Conservation (phyloP, 306 rosid species). For the Fagus sylvatica region DNA sequence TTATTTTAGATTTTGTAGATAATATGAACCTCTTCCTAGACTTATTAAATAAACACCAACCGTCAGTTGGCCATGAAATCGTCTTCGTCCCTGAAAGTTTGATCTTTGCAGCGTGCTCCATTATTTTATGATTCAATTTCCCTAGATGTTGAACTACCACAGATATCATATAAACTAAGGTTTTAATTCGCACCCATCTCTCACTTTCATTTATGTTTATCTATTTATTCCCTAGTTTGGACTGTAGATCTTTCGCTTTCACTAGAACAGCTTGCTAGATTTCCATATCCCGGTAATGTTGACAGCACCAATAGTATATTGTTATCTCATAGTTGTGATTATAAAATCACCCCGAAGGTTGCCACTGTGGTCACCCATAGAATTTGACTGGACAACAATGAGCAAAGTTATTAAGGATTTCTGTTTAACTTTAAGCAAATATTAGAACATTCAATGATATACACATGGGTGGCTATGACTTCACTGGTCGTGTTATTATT, state of each 20-base stretch:
- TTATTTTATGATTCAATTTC: too few relatives aligned
- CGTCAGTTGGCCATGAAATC: too few relatives aligned
- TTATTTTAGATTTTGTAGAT: not conserved
- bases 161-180: not conserved
- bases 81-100: too few relatives aligned
- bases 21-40: not conserved
- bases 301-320: conserved; percentile 36
- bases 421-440: not conserved
- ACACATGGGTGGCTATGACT: not conserved
- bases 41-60: too few relatives aligned
- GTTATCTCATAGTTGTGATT: conserved; percentile 21
- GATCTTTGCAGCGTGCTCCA: too few relatives aligned
- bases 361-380: not conserved
- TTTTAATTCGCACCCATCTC: not conserved
- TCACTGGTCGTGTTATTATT: not conserved
- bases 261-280: conserved; percentile 32
- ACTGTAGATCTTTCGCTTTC: conserved; percentile 40
- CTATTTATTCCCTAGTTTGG: not conserved
- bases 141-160: not conserved
- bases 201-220: conserved; percentile 21
- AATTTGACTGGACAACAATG: not conserved
- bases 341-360: conserved; percentile 7
- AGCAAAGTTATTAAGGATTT: not conserved
- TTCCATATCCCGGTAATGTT: conserved; percentile 44
- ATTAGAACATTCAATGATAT: not conserved